phyloP scores from a whole-genome alignment of 352 stramenopile species.

The Globisporangium polare region DNA sequence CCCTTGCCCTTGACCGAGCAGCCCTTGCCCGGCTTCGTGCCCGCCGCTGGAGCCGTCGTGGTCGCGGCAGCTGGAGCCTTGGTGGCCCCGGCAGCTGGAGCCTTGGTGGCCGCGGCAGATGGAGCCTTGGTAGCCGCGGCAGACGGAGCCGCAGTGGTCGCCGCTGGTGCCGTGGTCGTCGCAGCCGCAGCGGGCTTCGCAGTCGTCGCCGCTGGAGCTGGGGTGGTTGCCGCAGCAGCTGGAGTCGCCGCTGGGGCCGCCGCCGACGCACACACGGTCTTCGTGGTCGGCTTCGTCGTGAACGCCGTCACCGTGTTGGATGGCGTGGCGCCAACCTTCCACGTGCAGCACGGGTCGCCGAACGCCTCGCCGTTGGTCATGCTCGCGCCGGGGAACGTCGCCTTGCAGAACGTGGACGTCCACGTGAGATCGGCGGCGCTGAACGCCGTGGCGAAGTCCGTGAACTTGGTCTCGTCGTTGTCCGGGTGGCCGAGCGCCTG shows the following conservation, averaged over 20 bases:
- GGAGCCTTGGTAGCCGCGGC: slow-evolving; percentile 6
- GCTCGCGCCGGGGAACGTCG: slow-evolving; percentile 30
- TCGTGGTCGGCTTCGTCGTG: slow-evolving; percentile 1
- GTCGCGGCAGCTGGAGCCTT: not conserved
- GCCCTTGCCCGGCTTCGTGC: not conserved
- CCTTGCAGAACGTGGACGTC: slow-evolving; percentile 26
- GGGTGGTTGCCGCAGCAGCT: not conserved
- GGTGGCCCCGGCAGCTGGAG: slow-evolving; percentile 28
- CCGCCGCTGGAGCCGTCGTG: not conserved
- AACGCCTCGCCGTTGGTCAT: slow-evolving; percentile 35
- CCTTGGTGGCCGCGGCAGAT: slow-evolving; percentile 20
- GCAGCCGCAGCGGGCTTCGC: not conserved
- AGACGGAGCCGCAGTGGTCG: slow-evolving; percentile 32
- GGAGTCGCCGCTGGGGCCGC: not conserved
- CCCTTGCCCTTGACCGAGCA: not conserved
- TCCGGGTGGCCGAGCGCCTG: slow-evolving; percentile 34
- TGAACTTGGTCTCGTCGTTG: slow-evolving; percentile 22
- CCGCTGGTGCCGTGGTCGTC: not conserved
- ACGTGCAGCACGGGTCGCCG: slow-evolving; percentile 48
- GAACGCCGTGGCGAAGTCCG: slow-evolving; percentile 17
- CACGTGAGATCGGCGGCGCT: slow-evolving; percentile 27
- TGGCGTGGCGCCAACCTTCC: slow-evolving; percentile 25
- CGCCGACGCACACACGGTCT: not conserved
- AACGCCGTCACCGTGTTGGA: slow-evolving; percentile 26
- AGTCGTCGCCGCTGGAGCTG: slow-evolving; percentile 37